Conservation (phyloP, 2,329 filamentous ascomycete genomes). For the Verticillium klebahnii region DNA sequence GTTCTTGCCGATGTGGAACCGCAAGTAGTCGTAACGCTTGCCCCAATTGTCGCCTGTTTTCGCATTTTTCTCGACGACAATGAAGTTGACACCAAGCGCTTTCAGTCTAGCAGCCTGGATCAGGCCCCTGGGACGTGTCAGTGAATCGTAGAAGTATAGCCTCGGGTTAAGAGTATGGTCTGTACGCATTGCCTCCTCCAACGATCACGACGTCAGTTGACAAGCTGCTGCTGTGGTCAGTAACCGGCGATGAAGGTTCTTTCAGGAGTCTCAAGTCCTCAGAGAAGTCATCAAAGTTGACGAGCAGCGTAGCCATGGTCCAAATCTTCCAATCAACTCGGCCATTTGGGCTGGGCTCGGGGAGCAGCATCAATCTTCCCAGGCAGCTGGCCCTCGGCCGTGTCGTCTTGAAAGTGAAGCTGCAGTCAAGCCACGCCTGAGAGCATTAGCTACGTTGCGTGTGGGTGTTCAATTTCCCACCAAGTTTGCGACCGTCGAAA, state of each 20-base stretch:
- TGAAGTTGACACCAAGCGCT: slow-evolving; percentile 25
- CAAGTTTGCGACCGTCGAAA: slow-evolving; percentile 5
- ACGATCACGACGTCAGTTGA: slow-evolving; percentile 28
- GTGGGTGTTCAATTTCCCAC: background rate
- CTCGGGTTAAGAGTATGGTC: background rate
- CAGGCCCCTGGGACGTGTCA: slow-evolving; percentile 13
- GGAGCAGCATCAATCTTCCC: slow-evolving; percentile 27
- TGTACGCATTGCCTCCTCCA: slow-evolving; percentile 24
- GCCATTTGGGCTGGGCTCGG: background rate
- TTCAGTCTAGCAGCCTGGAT: slow-evolving; percentile 31
- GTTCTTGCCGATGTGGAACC: slow-evolving; percentile 33
- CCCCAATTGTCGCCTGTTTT: slow-evolving; percentile 33
- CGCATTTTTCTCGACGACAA: slow-evolving; percentile 30
- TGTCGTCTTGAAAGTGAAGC: slow-evolving; percentile 24
- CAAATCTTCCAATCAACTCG: slow-evolving; percentile 27
- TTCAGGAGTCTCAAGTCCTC: slow-evolving; percentile 22
- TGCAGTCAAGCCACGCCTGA: slow-evolving; percentile 9
- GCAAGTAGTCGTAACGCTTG: slow-evolving; percentile 29
- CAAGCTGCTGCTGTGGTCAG: slow-evolving; percentile 6
- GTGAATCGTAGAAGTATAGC: background rate
- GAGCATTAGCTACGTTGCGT: background rate
- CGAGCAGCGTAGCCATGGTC: slow-evolving; percentile 24
- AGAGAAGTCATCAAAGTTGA: slow-evolving; percentile 14
- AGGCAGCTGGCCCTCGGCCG: slow-evolving; percentile 22
- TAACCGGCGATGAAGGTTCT: background rate